Base-by-base conservation (phyloP, 495 filamentous ascomycete species). In the Xylaria bambusicola region DNA sequence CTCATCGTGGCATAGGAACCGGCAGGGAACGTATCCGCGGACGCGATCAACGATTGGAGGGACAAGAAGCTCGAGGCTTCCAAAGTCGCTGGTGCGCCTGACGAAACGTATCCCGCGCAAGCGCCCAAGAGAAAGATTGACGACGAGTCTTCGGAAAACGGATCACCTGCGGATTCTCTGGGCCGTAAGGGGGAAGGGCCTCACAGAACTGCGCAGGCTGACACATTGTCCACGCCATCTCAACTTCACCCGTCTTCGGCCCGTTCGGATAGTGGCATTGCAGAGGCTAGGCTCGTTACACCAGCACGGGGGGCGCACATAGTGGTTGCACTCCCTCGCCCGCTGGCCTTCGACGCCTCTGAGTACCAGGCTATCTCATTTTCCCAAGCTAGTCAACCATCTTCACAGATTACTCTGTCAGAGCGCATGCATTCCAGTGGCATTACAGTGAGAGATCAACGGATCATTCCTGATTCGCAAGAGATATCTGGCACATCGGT, bases 1-100 rank as follows among this genome's bases (percentile, higher is more conserved):
- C 54, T 68, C 18, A 58, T 45, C 20, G 23, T 1, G 15, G 18
- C 58, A 29, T 49, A 78, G 77, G 74, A 75, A 60, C 74, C 74
- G 1, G 66, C 71, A 35, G 58, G 54, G 21, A 62, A 77, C 72
- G 65, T 73, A 10, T 73, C 63, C 17, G 48, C 24, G 17, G 48
- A 38, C 18, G 73, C 75, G 1, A 56, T 77, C 29, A 48, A 60
- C 26, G 66, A 63, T 12, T 79, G 77, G 77, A 59, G 65, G 35
- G 27, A 53, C 12, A 66, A 23, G 26, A 64, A 65, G 52, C 44
- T 61, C 55, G 31, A 45, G 24, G 51, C 20, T 13, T 52, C 59
- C 21, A 42, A 49, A 33, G 45, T 48, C 8, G 23, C 58, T 48
- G 17, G 35, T 63, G 62, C 53, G 51, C 50, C 58, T 42, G 27